Conservation (phyloP, 805 yeast species). For the Ogataea populi-albae region DNA sequence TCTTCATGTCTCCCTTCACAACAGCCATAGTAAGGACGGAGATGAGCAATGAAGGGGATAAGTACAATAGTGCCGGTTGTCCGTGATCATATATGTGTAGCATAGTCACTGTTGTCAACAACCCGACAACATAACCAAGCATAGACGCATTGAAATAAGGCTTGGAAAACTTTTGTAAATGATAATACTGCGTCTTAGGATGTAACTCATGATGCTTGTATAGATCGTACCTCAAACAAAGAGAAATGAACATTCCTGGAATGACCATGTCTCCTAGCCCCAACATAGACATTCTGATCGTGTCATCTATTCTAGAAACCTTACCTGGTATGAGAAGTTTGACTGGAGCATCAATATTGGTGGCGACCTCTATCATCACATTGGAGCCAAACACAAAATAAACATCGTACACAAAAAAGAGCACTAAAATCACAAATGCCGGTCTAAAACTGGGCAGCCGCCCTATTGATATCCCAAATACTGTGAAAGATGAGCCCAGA, state of each 20-base stretch:
- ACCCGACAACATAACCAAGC: conserved; percentile 47
- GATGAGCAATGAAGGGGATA: conserved; percentile 48
- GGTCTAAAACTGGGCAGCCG: conserved; percentile 44
- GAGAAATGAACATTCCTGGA: conserved; percentile 53
- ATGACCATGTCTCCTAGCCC: conserved; percentile 68
- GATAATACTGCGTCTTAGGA: conserved; percentile 38
- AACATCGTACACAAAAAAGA: conserved; percentile 59
- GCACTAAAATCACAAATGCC: conserved; percentile 43
- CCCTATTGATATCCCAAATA: conserved; percentile 40
- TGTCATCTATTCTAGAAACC: conserved; percentile 18
- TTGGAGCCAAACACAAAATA: conserved; percentile 64
- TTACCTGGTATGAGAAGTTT: conserved; percentile 44
- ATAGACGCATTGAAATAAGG: conserved; percentile 47
- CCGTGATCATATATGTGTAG: conserved; percentile 41
- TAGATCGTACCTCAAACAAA: conserved; percentile 55
- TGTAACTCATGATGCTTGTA: conserved; percentile 36
- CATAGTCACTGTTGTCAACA: conserved; percentile 41
- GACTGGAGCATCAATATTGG: conserved; percentile 51
- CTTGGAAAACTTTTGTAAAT: conserved; percentile 35
- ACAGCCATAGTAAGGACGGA: conserved; percentile 35
- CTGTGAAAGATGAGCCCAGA: conserved; percentile 40
- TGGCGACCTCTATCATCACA: conserved; percentile 63
- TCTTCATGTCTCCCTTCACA: conserved; percentile 40
- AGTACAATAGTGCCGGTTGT: conserved; percentile 67
- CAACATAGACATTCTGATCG: conserved; percentile 37